phyloP scores from a whole-genome alignment of 2,329 filamentous ascomycete species.

The Malbranchea zuffiana region DNA sequence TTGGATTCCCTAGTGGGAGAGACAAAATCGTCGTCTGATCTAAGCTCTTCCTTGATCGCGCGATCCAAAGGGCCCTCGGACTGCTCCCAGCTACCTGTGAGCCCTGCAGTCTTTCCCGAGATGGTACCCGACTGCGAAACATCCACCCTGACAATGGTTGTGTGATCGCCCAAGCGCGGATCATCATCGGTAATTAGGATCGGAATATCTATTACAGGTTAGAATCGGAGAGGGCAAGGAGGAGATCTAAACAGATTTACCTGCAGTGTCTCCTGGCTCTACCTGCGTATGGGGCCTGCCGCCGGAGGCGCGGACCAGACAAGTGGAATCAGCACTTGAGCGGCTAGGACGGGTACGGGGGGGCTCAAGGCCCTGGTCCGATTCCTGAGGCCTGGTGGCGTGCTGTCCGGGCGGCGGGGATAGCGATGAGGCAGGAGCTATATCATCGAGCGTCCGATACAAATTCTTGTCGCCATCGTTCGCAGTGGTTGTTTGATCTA shows the following conservation, averaged over 20 bases:
- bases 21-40: not conserved
- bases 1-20: slow-evolving; percentile 3
- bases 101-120: slow-evolving; percentile 1
- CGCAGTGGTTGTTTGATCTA: slow-evolving; percentile 2
- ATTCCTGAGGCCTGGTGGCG: too few species aligned
- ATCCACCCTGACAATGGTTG: not conserved
- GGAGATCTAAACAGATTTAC: slow-evolving; percentile 3
- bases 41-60: slow-evolving; percentile 3
- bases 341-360: slow-evolving; percentile 1
- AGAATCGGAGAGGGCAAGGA: not conserved
- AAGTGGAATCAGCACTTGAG: slow-evolving; percentile 1
- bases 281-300: slow-evolving; percentile 1
- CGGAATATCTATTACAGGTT: slow-evolving; percentile 4
- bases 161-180: slow-evolving; percentile 2
- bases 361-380: not conserved
- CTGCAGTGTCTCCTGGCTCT: slow-evolving; percentile 6
- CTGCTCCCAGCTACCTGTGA: slow-evolving; percentile 3
- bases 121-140: not conserved
- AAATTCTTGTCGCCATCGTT: slow-evolving; percentile 1
- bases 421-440: not conserved
- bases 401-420: too few species aligned
- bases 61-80: not conserved
- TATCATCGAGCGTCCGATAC: not conserved
- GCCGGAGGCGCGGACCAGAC: too few species aligned
- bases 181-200: slow-evolving; percentile 4